phyloP scores from a whole-genome alignment of 2,329 filamentous ascomycete species.

The Ramularia endophylla region DNA sequence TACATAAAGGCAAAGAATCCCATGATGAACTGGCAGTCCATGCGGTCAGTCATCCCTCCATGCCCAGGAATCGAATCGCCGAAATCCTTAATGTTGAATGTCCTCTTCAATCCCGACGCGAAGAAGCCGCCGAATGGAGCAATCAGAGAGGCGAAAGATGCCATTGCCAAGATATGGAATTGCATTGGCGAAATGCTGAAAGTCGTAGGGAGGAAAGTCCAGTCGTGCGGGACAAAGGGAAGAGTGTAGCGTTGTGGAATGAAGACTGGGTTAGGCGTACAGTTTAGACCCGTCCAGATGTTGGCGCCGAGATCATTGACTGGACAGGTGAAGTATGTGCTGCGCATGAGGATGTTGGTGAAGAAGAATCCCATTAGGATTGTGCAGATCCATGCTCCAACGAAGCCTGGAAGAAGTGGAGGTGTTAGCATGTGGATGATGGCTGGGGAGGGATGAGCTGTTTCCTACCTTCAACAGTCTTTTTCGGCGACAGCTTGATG shows the following conservation, averaged over 20 bases:
- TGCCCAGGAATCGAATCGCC: constrained; percentile 97
- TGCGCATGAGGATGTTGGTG: constrained; percentile 78
- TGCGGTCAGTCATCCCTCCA: constrained; percentile 95
- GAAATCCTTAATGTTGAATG: constrained; percentile 99
- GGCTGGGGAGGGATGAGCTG: not conserved
- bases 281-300: constrained; percentile 82
- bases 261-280: constrained; percentile 89
- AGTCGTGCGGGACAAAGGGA: constrained; percentile 50
- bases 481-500: constrained; percentile 97
- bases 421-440: no score
- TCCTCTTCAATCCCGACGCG: constrained; percentile 92
- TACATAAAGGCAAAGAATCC: constrained; percentile 98
- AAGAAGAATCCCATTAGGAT: constrained; percentile 76
- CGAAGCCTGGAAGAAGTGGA: constrained; percentile 72
- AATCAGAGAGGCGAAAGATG: constrained; percentile 91
- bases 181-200: constrained; percentile 83
- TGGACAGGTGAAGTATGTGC: constrained; percentile 97
- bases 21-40: constrained; percentile 99
- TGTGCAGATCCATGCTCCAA: constrained; percentile 95
- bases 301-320: constrained; percentile 95
- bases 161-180: constrained; percentile 83
- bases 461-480: constrained; percentile 70
- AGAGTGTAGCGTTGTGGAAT: constrained; percentile 67
- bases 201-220: constrained; percentile 65
- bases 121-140: constrained; percentile 98